A percentile compares a stretch with the other conserved stretches of the same genome.
These are phyloP conservation scores for Panellus pusillus DNA, from an alignment of 768 basidiomycete species.

Conservation along the genomic window DNA sequence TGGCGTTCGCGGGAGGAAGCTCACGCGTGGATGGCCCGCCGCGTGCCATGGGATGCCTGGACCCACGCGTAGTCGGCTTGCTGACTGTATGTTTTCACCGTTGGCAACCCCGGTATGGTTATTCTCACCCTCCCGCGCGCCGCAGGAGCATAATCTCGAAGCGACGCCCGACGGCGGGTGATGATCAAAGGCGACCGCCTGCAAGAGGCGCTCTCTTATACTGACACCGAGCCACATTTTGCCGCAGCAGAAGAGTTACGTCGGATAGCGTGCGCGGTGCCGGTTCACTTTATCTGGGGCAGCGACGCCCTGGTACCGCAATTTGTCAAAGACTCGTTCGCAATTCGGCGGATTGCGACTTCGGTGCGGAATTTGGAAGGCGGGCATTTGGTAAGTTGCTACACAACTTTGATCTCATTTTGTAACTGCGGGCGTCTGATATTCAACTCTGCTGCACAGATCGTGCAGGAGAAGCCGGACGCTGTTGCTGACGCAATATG, in stretches of 20 bases:
- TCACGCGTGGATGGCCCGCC: constrained; percentile 40
- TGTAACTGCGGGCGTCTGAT: too few species aligned
- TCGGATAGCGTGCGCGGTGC: neutral
- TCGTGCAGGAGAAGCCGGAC: constrained; percentile 33
- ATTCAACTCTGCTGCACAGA: too few species aligned
- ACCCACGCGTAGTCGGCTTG: constrained; percentile 38
- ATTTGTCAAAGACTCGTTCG: constrained; percentile 27
- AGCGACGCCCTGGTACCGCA: constrained; percentile 15
- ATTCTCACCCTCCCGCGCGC: neutral
- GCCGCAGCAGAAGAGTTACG: constrained; percentile 1
- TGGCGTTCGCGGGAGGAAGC: constrained; percentile 46
- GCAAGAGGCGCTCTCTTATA: constrained; percentile 7
- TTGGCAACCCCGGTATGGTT: too few species aligned
- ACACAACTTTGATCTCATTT: neutral
- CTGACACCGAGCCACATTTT: constrained; percentile 9
- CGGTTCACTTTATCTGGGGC: constrained; percentile 17
- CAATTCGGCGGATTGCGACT: constrained; percentile 26
- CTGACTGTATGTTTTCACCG: constrained; percentile 37
- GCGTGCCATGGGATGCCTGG: constrained; percentile 48
- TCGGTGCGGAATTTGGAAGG: constrained; percentile 27
- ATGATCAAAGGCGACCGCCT: constrained; percentile 7
- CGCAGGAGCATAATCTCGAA: constrained; percentile 38
- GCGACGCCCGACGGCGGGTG: constrained; percentile 25
- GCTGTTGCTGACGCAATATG: constrained; percentile 27
- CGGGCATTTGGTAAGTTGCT: constrained; percentile 30